phyloP scores from a whole-genome alignment of 176 grass and related monocot species.

The Rhynchospora tenuis region DNA sequence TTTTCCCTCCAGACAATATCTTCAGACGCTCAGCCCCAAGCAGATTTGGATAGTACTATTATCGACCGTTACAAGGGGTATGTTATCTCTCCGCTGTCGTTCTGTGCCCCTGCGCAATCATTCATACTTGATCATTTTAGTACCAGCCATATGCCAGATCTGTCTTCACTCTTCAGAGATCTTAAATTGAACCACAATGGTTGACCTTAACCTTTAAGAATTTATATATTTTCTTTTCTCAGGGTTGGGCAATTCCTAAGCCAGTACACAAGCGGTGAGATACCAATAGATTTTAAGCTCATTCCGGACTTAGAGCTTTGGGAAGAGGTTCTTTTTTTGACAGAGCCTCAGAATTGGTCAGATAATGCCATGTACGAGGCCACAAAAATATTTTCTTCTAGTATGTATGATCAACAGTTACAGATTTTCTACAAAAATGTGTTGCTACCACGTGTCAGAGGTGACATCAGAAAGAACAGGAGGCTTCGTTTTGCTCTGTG shows the following conservation, averaged over 20 bases:
- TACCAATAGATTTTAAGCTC: slow-evolving; percentile 75
- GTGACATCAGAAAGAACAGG: slow-evolving; percentile 79
- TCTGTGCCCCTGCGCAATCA: too few relatives aligned
- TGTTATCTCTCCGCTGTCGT: neutral
- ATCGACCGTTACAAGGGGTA: slow-evolving; percentile 74
- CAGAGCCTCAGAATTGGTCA: slow-evolving; percentile 85
- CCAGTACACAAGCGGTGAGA: slow-evolving; percentile 77
- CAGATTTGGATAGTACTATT: slow-evolving; percentile 45
- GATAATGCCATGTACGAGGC: slow-evolving; percentile 83
- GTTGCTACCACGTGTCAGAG: slow-evolving; percentile 65
- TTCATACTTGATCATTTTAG: neutral
- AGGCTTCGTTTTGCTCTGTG: slow-evolving; percentile 86
- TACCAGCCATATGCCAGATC: neutral
- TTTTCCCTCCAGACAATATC: slow-evolving; percentile 35
- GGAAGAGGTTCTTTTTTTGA: slow-evolving; percentile 71
- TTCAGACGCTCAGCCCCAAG: slow-evolving; percentile 50
- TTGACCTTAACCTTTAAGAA: neutral
- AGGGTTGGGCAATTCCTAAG: slow-evolving; percentile 76
- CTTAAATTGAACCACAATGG: neutral
- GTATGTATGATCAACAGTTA: slow-evolving; percentile 54
- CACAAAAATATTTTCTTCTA: slow-evolving; percentile 82
- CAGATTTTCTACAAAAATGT: slow-evolving; percentile 69
- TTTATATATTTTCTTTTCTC: slow-evolving; percentile 9
- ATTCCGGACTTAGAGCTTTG: slow-evolving; percentile 68
- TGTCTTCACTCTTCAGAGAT: neutral